Base-by-base conservation (phyloP, 2,329 filamentous ascomycete species). In the Claviceps spartinae region DNA sequence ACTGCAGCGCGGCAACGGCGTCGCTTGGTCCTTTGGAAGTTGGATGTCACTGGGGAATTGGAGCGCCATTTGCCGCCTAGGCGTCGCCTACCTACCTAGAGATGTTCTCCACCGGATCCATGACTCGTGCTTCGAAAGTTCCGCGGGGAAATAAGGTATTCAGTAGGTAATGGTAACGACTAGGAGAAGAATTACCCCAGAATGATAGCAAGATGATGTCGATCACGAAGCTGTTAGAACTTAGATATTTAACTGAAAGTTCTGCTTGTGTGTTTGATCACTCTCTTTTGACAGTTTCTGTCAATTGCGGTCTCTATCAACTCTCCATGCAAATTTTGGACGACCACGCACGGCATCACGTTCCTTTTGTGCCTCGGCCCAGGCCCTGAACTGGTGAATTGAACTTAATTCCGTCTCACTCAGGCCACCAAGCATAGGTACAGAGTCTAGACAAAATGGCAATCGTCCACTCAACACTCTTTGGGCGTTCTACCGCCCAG, bases 381-480 rank as follows among this genome's bases (percentile, higher is more conserved):
- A 24, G 42, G 42, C 5, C 2, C 20, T 24, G 9, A 24, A 44
- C 42, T 7, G 11, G 11, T 44, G 42, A 5, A 13, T 24, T n/a
- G 14, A 24, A 44, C 22, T 26, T 14, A 3, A 14, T 43, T 5
- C 24, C 26, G 11, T 46, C 22, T 26, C 42, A n/a, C 30, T n/a
- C 22, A 30, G 45, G 16, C 38, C 30, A 34, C 30, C 24, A 20
- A 22, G 30, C n/a, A 22, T 22, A 22, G 22, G 5, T 36, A 41
- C n/a, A 13, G 20, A 36, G 24, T 18, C 16, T 11, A 14, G 16
- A 43, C 22, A 16, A 11, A 14, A 47, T 14, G 8, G 49, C 41
- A 49, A 65, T 65, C 62, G 61, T 62, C 24, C 61, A 62, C 36
- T 56, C 57, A 14, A 61, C 62, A 16, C 45, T 61, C 41, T 30